These are phyloP conservation scores for Aspergillus sclerotioniger DNA, from an alignment of 495 filamentous ascomycete genomes.

Conservation along the genomic window DNA sequence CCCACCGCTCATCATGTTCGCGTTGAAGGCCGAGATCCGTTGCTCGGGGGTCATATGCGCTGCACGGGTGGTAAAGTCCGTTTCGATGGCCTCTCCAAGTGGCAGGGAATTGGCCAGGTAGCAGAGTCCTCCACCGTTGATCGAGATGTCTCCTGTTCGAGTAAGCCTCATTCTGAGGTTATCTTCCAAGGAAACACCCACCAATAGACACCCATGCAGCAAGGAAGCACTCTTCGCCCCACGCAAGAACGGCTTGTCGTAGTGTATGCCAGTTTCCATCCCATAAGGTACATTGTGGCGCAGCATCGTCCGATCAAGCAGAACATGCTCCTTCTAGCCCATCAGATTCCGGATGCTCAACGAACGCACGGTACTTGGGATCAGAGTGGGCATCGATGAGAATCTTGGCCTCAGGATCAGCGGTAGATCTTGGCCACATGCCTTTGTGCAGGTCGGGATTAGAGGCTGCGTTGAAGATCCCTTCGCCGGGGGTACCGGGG, in stretches of 20 bases:
- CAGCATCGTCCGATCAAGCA: conserved; percentile 43
- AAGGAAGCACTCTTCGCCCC: conserved; percentile 47
- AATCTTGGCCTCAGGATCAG: conserved; percentile 33
- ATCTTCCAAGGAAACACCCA: background rate
- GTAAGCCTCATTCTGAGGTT: background rate
- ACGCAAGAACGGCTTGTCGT: conserved; percentile 57
- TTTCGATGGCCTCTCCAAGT: conserved; percentile 20
- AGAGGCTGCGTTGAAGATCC: conserved; percentile 44
- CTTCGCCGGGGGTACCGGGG: conserved; percentile 28
- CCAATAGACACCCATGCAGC: conserved; percentile 59
- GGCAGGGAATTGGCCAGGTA: conserved; percentile 43
- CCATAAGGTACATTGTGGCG: conserved; percentile 54
- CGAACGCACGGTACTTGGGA: conserved; percentile 46
- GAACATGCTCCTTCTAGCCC: conserved; percentile 45
- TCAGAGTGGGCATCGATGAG: conserved; percentile 47
- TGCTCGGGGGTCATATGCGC: conserved; percentile 18
- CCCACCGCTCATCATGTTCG: conserved; percentile 22
- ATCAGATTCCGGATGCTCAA: conserved; percentile 48
- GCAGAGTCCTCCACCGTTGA: conserved; percentile 53
- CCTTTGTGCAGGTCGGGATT: conserved; percentile 44
- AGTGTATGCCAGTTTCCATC: conserved; percentile 53
- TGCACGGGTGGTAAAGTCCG: conserved; percentile 18
- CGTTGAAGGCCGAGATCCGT: conserved; percentile 22
- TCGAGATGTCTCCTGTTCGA: conserved; percentile 37
- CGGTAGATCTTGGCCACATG: conserved; percentile 43